These are phyloP conservation scores for Clitoria ternatea DNA, from an alignment of 306 rosid genomes.

Conservation along the genomic window DNA sequence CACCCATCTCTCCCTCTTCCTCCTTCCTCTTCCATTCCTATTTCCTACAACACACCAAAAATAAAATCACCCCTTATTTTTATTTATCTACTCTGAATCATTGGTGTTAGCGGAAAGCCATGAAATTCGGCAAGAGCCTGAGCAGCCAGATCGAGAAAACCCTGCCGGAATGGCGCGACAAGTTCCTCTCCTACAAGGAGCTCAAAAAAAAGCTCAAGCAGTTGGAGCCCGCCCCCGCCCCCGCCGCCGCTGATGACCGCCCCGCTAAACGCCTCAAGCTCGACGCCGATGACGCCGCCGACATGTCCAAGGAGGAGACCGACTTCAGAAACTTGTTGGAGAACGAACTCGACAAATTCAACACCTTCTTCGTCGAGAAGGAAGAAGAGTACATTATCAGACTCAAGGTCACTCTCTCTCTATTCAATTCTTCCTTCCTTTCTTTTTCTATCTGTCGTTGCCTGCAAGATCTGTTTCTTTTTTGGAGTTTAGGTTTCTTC, in stretches of 20 bases:
- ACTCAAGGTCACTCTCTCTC: slow-evolving; percentile 63
- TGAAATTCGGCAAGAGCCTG: slow-evolving; percentile 94
- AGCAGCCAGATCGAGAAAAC: slow-evolving; percentile 90
- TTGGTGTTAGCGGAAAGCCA: slow-evolving; percentile 19
- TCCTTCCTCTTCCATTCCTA: neutral
- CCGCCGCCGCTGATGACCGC: slow-evolving; percentile 19
- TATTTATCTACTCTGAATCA: neutral
- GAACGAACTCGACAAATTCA: slow-evolving; percentile 91
- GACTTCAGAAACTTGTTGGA: slow-evolving; percentile 65
- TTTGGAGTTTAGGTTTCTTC: neutral
- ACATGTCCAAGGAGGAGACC: slow-evolving; percentile 60
- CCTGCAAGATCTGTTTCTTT: neutral
- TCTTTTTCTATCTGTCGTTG: neutral
- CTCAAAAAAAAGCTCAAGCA: slow-evolving; percentile 84
- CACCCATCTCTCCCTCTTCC: neutral
- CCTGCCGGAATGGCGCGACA: slow-evolving; percentile 91
- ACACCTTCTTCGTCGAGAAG: slow-evolving; percentile 83
- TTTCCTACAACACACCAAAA: neutral
- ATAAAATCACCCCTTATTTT: neutral
- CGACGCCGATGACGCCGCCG: slow-evolving; percentile 23
- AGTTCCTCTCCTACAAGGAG: slow-evolving; percentile 90
- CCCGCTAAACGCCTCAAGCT: slow-evolving; percentile 53
- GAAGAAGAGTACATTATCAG: slow-evolving; percentile 93
- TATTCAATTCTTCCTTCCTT: neutral
- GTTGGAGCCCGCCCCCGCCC: slow-evolving; percentile 53